Evolutionary conservation across 1,139 yeast genomes (phyloP), one percentile per base, ranked within the genome.

Genomic region (Pichia kudriavzevii): DNA sequence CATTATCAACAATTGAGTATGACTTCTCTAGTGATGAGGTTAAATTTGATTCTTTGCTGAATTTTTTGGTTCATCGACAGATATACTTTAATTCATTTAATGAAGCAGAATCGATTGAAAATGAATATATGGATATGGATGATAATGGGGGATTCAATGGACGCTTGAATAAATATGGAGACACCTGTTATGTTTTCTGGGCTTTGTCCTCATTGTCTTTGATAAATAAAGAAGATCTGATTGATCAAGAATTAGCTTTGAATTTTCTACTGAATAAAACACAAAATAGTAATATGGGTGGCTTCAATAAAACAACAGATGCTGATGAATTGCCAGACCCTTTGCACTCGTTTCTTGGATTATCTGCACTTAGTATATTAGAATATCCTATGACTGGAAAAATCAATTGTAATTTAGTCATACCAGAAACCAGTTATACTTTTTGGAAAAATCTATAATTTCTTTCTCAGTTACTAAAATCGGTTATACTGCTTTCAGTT

Each of bases 121-220:
- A 63, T 44, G 64, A 59, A 16, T 60, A 57, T 47, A 66, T 64
- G 43, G 66, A 63, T 27, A 45, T 46, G 0, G 63, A 59, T n/a
- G 79, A 72, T 45, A 52, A 50, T 22, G 96, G 96, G 2, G 94
- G 94, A 0, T 80, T 85, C 55, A 85, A 87, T 56, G 98, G 98
- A 1, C 65, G 98, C 33, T 75, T 74, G 18, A 85, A 87, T 54
- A 91, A 91, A 55, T 71, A 69, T 34, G 80, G 82, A 4, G 98
- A 91, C 56, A 82, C 95, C 0, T 91, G 98, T 60, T 91, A 91
- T 56, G 73, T 84, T 7, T 91, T 88, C 69, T 91, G 98, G 98
- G 72, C 76, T 32, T 56, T 76, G 8, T 93, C 75, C 2, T 65
- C 85, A 8, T 60, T 87, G 40, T 53, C 55, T 2, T 43, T 79